phyloP scores from a whole-genome alignment of 2,329 filamentous ascomycete species.

The Ascochyta clinopodiicola region DNA sequence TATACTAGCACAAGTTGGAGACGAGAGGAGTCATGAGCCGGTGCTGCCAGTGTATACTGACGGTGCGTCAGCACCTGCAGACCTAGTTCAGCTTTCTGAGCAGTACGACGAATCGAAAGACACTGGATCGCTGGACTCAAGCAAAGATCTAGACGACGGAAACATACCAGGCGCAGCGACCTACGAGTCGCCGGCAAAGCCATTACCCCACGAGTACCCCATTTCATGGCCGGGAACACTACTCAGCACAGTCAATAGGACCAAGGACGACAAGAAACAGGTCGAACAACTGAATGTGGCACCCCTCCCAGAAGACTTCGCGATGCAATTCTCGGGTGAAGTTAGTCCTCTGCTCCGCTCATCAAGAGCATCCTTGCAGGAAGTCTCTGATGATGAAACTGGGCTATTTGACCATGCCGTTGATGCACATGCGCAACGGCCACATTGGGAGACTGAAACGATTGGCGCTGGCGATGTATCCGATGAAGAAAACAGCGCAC shows the following conservation, averaged over 20 bases:
- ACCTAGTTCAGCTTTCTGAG: background rate
- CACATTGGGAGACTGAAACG: conserved; percentile 26
- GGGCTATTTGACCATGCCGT: background rate
- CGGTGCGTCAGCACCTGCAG: conserved; percentile 1
- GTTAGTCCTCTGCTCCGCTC: conserved; percentile 36
- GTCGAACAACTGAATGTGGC: conserved; percentile 13
- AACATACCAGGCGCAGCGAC: background rate
- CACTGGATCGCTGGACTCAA: background rate
- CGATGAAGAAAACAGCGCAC: background rate
- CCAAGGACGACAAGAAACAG: background rate
- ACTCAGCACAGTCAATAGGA: background rate
- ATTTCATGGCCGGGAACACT: conserved; percentile 2
- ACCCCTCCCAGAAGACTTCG: background rate
- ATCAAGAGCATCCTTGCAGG: conserved; percentile 14
- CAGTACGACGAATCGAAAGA: background rate
- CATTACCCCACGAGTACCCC: background rate
- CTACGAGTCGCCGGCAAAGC: background rate
- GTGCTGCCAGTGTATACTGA: conserved; percentile 1
- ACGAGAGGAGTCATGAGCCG: background rate
- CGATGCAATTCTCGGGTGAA: conserved; percentile 5
- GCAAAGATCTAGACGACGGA: background rate
- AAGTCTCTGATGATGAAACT: conserved; percentile 9
- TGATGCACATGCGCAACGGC: background rate
- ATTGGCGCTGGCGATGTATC: conserved; percentile 35
- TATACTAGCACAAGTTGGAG: background rate